phyloP scores from a whole-genome alignment of 1,284 basidiomycete species.

The Malassezia nana region DNA sequence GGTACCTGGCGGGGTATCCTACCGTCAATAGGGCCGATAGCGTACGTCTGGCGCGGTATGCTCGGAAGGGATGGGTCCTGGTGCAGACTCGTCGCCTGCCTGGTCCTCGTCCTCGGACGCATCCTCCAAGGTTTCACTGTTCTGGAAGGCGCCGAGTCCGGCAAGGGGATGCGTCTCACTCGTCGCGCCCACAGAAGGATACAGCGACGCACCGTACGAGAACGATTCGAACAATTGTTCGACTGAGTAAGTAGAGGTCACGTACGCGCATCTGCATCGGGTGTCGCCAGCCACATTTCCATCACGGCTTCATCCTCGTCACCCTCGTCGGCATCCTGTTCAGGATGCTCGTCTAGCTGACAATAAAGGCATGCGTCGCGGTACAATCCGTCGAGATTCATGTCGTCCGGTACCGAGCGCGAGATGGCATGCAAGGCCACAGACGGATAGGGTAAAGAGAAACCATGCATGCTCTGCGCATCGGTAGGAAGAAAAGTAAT shows the following conservation, averaged over 20 bases:
- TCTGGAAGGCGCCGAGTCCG: slow-evolving; percentile 37
- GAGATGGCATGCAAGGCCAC: slow-evolving; percentile 43
- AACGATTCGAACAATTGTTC: slow-evolving; percentile 77
- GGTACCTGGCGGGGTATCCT: slow-evolving; percentile 7
- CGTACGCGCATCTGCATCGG: slow-evolving; percentile 17
- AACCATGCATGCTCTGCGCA: slow-evolving; percentile 18
- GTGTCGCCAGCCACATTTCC: slow-evolving; percentile 36
- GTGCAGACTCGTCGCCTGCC: slow-evolving; percentile 56
- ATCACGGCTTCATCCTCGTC: slow-evolving; percentile 26
- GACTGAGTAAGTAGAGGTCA: slow-evolving; percentile 53
- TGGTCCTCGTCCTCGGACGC: slow-evolving; percentile 28
- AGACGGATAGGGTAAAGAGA: slow-evolving; percentile 30
- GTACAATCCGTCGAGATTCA: background rate
- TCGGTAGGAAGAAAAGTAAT: slow-evolving; percentile 27
- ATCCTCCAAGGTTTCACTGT: slow-evolving; percentile 36
- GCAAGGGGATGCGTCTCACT: slow-evolving; percentile 35
- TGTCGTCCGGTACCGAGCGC: slow-evolving; percentile 26
- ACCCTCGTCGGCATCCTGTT: slow-evolving; percentile 22
- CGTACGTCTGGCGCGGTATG: slow-evolving; percentile 64
- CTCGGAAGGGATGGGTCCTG: slow-evolving; percentile 88
- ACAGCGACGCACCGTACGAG: slow-evolving; percentile 76
- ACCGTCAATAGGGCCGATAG: slow-evolving; percentile 65
- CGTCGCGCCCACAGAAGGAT: slow-evolving; percentile 58
- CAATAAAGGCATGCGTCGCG: slow-evolving; percentile 37
- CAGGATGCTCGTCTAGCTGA: slow-evolving; percentile 36